Conservation (phyloP, 345 rosid genomes). For the Arabidopsis arenosa region DNA sequence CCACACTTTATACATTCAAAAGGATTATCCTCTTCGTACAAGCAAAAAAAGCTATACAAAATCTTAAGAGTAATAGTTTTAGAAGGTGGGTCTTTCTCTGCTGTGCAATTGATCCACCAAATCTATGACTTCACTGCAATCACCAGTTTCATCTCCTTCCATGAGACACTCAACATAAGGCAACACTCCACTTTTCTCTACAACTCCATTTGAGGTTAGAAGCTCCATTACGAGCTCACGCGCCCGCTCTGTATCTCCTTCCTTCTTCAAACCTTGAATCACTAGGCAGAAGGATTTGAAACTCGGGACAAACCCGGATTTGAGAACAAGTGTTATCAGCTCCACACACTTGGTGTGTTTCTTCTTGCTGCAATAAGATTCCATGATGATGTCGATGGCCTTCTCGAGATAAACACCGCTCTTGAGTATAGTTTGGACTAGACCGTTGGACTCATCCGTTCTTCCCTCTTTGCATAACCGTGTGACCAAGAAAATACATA, state of each 20-base stretch:
- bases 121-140: conserved; percentile 40
- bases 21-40: too few species aligned
- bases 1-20: too few species aligned
- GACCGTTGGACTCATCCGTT: conserved; percentile 42
- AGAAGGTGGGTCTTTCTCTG: conserved; percentile 30
- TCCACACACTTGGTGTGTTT: conserved; percentile 42
- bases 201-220: conserved; percentile 42
- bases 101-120: conserved; percentile 37
- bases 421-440: conserved; percentile 38
- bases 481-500: conserved; percentile 44
- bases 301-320: conserved; percentile 49
- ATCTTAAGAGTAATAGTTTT: background rate
- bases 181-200: conserved; percentile 39
- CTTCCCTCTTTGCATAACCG: conserved; percentile 51
- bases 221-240: conserved; percentile 50
- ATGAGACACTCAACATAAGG: conserved; percentile 49
- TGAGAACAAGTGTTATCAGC: conserved; percentile 44
- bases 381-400: conserved; percentile 47
- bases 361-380: conserved; percentile 45
- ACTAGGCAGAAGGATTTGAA: conserved; percentile 49
- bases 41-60: background rate
- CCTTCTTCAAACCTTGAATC: conserved; percentile 47
- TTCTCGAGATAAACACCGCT: conserved; percentile 45
- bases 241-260: conserved; percentile 47
- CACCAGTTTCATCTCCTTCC: conserved; percentile 44